Conservation (phyloP, 2,329 filamentous ascomycete species). For the Stagonosporopsis chrysanthemi region DNA sequence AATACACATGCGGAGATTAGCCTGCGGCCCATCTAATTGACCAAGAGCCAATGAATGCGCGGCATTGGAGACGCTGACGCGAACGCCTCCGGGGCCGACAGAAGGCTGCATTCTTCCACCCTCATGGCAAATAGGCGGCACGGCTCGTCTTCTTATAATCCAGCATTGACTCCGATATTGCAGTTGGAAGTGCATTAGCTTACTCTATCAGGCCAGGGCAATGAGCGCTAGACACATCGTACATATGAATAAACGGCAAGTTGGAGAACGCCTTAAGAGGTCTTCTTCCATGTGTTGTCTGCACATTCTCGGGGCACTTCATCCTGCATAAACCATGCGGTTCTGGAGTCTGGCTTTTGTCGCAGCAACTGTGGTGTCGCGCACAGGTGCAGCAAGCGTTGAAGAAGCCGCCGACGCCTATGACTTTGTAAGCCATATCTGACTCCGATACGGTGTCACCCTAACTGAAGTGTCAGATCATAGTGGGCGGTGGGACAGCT, state of each 20-base stretch:
- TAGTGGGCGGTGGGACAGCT: slow-evolving; percentile 39
- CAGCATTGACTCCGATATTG: slow-evolving; percentile 11
- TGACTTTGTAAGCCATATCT: slow-evolving; percentile 7
- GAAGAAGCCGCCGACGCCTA: slow-evolving; percentile 1
- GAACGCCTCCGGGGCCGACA: slow-evolving; percentile 5
- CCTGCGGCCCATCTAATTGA: not conserved
- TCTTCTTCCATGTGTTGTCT: not conserved
- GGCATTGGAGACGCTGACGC: not conserved
- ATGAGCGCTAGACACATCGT: not conserved
- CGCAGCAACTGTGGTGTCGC: not conserved
- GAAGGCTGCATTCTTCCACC: slow-evolving; percentile 1
- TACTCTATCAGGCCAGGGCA: not conserved
- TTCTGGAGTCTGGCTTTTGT: slow-evolving; percentile 4
- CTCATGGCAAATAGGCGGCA: slow-evolving; percentile 2
- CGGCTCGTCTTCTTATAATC: slow-evolving; percentile 1
- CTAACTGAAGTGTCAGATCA: slow-evolving; percentile 16
- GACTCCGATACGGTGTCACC: not conserved
- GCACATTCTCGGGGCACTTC: not conserved
- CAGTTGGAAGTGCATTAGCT: not conserved
- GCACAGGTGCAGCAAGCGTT: not conserved
- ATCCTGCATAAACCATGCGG: slow-evolving; percentile 1
- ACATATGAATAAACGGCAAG: not conserved
- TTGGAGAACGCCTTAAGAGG: not conserved
- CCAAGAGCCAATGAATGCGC: not conserved
- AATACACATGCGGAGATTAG: slow-evolving; percentile 9